phyloP scores from a whole-genome alignment of 768 basidiomycete genomes.

The Coprinellus micaceus region DNA sequence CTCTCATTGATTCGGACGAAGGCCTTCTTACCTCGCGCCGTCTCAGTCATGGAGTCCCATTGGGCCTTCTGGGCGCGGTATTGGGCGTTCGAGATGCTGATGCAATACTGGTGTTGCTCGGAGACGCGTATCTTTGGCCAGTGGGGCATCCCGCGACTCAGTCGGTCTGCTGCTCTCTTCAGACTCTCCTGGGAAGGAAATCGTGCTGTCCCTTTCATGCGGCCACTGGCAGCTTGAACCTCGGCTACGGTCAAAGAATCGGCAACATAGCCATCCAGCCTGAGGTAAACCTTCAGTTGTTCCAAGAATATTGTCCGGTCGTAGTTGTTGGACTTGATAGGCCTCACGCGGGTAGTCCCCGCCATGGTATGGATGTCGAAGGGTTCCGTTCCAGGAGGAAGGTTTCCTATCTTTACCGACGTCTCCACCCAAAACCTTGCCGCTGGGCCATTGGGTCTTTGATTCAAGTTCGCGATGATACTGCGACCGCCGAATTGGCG shows the following conservation, averaged over 20 bases:
- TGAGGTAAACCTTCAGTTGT: neutral
- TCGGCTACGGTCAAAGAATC: neutral
- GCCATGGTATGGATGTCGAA: conserved; percentile 3
- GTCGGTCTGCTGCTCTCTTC: conserved; percentile 31
- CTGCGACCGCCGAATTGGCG: conserved; percentile 34
- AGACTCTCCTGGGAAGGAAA: conserved; percentile 51
- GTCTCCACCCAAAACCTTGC: neutral
- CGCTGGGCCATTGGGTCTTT: conserved; percentile 28
- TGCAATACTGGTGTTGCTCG: conserved; percentile 47
- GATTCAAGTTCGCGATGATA: conserved; percentile 46
- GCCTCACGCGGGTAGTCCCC: neutral
- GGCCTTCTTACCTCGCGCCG: conserved; percentile 24
- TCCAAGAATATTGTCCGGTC: neutral
- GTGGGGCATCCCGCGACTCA: conserved; percentile 24
- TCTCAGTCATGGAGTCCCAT: conserved; percentile 46
- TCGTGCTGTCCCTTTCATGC: conserved; percentile 32
- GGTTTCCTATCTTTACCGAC: conserved; percentile 7
- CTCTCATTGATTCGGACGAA: conserved; percentile 27
- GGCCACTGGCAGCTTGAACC: neutral
- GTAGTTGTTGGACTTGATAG: conserved; percentile 4
- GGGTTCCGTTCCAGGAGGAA: neutral
- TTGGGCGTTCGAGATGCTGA: conserved; percentile 45
- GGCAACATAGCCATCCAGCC: neutral
- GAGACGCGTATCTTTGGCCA: conserved; percentile 37
- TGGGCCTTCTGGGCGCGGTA: conserved; percentile 46